Evolutionary conservation across 2,329 filamentous ascomycete species (phyloP), one percentile per base, ranked within the genome.

Genomic region (Fusarium anthophilum): DNA sequence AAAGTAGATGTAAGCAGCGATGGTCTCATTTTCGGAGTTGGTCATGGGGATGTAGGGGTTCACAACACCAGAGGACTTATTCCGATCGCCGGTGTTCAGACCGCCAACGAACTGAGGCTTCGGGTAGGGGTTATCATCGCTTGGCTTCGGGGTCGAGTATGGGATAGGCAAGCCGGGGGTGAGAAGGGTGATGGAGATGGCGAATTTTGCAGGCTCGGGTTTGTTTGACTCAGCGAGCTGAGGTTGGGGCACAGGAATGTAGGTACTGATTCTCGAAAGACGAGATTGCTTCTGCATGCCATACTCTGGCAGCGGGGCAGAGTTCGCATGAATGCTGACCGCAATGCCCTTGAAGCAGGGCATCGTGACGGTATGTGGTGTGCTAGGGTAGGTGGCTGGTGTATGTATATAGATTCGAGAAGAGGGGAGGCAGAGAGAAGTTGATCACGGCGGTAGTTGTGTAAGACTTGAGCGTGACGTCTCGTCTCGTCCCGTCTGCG

Each of bases 271-370:
- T 80, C 96, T 93, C 72, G 94, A 95, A 73, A 94, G 89, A 79
- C 94, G 93, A 66, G 94, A 95, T 84, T 98, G 94, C 82, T 95
- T 96, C 86, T 98, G 96, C 78, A 98, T 93, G 79, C 95, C 96
- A 86, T 97, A 92, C 85, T 99, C 96, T 72, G 95, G 88, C 76
- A 99, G 91, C 76, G 96, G 95, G 77, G 94, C 87, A 72, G 88
- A 89, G 81, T 92, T 91, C 66, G 91, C 90, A 86, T 99, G 96
- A 83, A 98, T 97, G 89, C 94, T 97, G 82, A 98, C 96, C 79
- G 96, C 96, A 85, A 99, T 95, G 85, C 96, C 96, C 88, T 98
- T 97, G 87, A 98, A 99, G 91, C 95, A 98, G 87, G 96, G 96
- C 96, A 91, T 91, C 81, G 81, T 89, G 81, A 80, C 75, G 75